Base-by-base conservation (phyloP, 2,329 filamentous ascomycete genomes). In the Aspergillus felis region DNA sequence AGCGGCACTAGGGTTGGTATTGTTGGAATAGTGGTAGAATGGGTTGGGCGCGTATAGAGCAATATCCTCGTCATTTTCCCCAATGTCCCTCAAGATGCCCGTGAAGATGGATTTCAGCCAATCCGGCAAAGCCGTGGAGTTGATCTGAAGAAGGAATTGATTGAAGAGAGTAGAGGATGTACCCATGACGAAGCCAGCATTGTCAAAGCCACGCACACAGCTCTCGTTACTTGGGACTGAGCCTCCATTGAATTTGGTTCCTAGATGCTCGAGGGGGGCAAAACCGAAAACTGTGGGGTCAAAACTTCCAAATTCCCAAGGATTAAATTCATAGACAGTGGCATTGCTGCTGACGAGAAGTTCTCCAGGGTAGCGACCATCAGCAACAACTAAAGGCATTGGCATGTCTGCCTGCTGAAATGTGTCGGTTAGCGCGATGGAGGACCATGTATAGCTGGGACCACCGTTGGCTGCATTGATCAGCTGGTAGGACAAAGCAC, bases 91-190 rank as follows among this genome's bases (percentile, higher is more conserved):
- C 2, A 92, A 76, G 2, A 91, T 70, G 25, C 71, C 63, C 1
- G 74, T 68, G 9, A 89, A 63, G n/a, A 81, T 79, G 5, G 76
- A 67, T 50, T 80, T 77, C 41, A 91, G 72, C 27, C 81, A 73
- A 9, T 69, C 69, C 2, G 78, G 79, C 7, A 84, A 64, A 35
- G 81, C 71, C 0, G 76, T 68, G 1, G 80, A 70, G 61, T 89
- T 82, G 56, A 92, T 78, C 14, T 84, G 74, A 3, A 91, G 78
- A n/a, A 94, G 75, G 64, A 89, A 82, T 65, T 86, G 79, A 76
- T 96, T 96, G 81, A 96, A 96, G 2, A 96, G 80, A 1, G 88
- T 88, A 1, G 87, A 90, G 29, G 87, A 91, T 0, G 91, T 95
- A 35, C 91, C 91, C 85, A 94, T 91, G 27, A 96, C 79, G 66